Evolutionary conservation across 495 filamentous ascomycete species (phyloP).

Genomic region (Podospora tetraspora): DNA sequence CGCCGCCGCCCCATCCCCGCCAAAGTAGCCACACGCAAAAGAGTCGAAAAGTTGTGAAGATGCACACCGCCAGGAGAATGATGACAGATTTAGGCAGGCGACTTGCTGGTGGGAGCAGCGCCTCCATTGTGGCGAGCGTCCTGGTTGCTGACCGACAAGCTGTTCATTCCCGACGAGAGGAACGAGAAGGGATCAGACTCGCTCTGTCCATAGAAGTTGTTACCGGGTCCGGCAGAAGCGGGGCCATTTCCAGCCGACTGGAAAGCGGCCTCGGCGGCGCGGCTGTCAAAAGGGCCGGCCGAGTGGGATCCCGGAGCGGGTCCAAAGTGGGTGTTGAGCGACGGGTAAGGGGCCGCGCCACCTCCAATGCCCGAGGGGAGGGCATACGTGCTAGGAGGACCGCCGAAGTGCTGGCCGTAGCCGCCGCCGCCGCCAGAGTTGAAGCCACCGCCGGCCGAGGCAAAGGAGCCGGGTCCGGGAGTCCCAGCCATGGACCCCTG

Average conservation of each 20-base stretch:
- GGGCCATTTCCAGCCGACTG: conserved; percentile 74
- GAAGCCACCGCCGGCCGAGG: conserved; percentile 60
- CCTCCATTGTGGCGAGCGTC: conserved; percentile 76
- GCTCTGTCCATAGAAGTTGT: conserved; percentile 53
- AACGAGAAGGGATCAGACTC: conserved; percentile 85
- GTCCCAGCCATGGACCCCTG: conserved; percentile 80
- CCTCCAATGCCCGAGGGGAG: conserved; percentile 85
- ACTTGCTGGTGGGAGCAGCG: conserved; percentile 56
- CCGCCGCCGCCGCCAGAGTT: conserved; percentile 62
- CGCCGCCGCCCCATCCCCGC: conserved; percentile 11
- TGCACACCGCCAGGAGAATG: neutral
- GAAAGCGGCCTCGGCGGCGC: conserved; percentile 87
- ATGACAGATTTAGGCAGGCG: conserved; percentile 48
- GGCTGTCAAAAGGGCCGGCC: conserved; percentile 86
- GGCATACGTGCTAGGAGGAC: conserved; percentile 82
- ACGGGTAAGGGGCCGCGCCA: conserved; percentile 72
- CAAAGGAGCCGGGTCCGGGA: conserved; percentile 77
- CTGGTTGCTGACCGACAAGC: conserved; percentile 76
- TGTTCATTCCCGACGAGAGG: conserved; percentile 73
- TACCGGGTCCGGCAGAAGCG: conserved; percentile 58
- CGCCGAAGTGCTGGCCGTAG: conserved; percentile 85
- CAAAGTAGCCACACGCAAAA: conserved; percentile 26
- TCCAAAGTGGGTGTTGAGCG: conserved; percentile 72
- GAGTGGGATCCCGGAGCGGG: conserved; percentile 69
- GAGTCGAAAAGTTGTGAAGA: conserved; percentile 6